A percentile compares a stretch with the other conserved stretches of the same genome.
phyloP scores from a whole-genome alignment of 805 yeast species.

The Cyberlindnera xishuangbannaensis region DNA sequence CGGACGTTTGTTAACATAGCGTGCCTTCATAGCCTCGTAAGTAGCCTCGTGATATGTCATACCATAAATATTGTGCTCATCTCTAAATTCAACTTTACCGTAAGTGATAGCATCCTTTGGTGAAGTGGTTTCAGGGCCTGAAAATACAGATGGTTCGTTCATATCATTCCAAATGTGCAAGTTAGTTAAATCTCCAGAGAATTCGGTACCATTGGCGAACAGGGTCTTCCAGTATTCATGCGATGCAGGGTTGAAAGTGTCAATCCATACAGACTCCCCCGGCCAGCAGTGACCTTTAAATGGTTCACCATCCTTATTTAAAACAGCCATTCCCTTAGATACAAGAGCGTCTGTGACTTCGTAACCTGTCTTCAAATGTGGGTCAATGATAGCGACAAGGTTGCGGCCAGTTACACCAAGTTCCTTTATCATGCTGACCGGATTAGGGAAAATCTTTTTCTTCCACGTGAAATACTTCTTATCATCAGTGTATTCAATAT shows the following conservation, averaged over 20 bases:
- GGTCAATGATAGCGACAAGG: conserved; percentile 82
- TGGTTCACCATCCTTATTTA: conserved; percentile 38
- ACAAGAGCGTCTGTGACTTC: conserved; percentile 50
- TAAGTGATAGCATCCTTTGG: conserved; percentile 76
- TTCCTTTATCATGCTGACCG: conserved; percentile 56
- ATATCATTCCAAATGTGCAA: conserved; percentile 93
- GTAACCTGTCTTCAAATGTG: conserved; percentile 77
- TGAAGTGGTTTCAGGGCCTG: conserved; percentile 90
- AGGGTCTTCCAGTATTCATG: conserved; percentile 54
- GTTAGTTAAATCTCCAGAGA: conserved; percentile 51
- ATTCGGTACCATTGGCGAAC: conserved; percentile 40
- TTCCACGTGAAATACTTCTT: conserved; percentile 94
- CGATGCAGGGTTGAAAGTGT: conserved; percentile 64
- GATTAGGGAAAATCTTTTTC: conserved; percentile 64
- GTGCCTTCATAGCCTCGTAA: conserved; percentile 50
- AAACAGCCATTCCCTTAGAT: conserved; percentile 39
- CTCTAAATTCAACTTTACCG: conserved; percentile 85
- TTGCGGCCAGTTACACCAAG: conserved; percentile 72
- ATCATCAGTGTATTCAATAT: conserved; percentile 82
- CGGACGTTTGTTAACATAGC: conserved; percentile 61
- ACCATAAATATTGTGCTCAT: conserved; percentile 85
- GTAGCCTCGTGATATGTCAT: conserved; percentile 78
- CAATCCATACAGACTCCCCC: conserved; percentile 93
- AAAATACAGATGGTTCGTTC: conserved; percentile 95
- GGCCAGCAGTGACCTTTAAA: conserved; percentile 97